Evolutionary conservation across 2,329 filamentous ascomycete genomes (phyloP).

Genomic region (Aspergillus pseudoterreus): DNA sequence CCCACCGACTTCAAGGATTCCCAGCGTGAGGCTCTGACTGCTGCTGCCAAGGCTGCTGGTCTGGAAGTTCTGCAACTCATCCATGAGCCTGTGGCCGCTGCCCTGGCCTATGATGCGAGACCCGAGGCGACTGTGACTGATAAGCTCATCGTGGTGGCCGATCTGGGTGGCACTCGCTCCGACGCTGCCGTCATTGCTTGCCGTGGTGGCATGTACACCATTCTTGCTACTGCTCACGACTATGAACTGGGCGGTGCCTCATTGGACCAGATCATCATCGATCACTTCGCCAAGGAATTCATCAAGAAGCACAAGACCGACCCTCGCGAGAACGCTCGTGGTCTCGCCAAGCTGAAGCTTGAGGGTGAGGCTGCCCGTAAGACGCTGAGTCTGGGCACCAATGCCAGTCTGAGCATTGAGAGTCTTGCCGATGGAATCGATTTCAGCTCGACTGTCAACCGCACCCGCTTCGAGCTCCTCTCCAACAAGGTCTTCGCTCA

Average conservation of each 20-base stretch:
- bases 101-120: constrained; percentile 87
- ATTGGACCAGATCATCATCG: constrained; percentile 85
- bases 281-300: constrained; percentile 98
- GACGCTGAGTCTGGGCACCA: constrained; percentile 80
- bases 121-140: constrained; percentile 71
- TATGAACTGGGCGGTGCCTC: constrained; percentile 86
- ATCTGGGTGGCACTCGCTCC: constrained; percentile 87
- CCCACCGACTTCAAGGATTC: constrained; percentile 89
- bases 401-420: constrained; percentile 90
- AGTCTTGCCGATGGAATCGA: constrained; percentile 84
- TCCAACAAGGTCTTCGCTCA: constrained; percentile 81
- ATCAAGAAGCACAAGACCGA: constrained; percentile 93
- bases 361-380: constrained; percentile 92
- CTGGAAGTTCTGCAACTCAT: constrained; percentile 92
- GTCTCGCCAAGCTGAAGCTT: constrained; percentile 85
- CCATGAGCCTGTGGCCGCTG: constrained; percentile 81
- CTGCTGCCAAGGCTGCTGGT: constrained; percentile 73
- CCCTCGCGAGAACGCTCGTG: constrained; percentile 74
- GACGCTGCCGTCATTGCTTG: constrained; percentile 89
- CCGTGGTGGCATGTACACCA: constrained; percentile 92
- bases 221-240: constrained; percentile 90
- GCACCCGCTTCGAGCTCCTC: constrained; percentile 86
- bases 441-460: constrained; percentile 88
- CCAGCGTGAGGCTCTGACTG: constrained; percentile 75
- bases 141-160: constrained; percentile 87